A percentile compares a stretch with the other conserved stretches of the same genome.
Evolutionary conservation across 257 asterid species (phyloP).

Genomic region (Cordia subcordata): DNA sequence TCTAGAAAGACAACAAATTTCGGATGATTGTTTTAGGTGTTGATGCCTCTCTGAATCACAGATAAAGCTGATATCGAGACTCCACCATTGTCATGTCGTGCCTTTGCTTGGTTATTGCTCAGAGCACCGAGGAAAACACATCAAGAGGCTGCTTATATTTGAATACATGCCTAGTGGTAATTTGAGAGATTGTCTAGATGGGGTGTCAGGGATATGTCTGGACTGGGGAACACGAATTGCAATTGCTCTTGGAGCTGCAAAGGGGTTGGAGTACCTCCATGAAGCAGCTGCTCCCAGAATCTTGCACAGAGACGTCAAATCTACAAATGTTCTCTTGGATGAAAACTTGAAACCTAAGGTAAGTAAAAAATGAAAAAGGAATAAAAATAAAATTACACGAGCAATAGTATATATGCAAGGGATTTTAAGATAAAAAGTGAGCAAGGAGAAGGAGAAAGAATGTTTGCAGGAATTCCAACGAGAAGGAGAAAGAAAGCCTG

Average conservation of each 20-base stretch:
- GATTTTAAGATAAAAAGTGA: neutral
- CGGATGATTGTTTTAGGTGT: neutral
- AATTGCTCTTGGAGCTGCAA: conserved; percentile 97
- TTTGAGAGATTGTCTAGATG: conserved; percentile 83
- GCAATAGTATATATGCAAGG: neutral
- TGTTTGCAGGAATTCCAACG: no score
- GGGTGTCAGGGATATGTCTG: conserved; percentile 45
- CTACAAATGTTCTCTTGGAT: conserved; percentile 87
- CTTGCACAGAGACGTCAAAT: conserved; percentile 94
- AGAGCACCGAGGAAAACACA: conserved; percentile 61
- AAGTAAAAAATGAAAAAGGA: conserved; percentile 2
- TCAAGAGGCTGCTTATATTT: conserved; percentile 80
- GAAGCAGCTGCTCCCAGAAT: conserved; percentile 98
- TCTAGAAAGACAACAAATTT: neutral
- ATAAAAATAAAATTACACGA: neutral
- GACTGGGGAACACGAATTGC: conserved; percentile 75
- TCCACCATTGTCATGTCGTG: conserved; percentile 93
- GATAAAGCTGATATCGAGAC: conserved; percentile 88
- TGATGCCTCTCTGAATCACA: conserved; percentile 20
- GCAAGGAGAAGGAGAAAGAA: neutral
- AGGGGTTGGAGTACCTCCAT: conserved; percentile 96
- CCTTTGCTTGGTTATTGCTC: conserved; percentile 91
- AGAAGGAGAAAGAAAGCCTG: neutral
- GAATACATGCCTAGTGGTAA: conserved; percentile 80
- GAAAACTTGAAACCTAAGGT: conserved; percentile 95